These are phyloP conservation scores for Trichoderma harzianum DNA, from an alignment of 2,329 filamentous ascomycete genomes.

Conservation along the genomic window DNA sequence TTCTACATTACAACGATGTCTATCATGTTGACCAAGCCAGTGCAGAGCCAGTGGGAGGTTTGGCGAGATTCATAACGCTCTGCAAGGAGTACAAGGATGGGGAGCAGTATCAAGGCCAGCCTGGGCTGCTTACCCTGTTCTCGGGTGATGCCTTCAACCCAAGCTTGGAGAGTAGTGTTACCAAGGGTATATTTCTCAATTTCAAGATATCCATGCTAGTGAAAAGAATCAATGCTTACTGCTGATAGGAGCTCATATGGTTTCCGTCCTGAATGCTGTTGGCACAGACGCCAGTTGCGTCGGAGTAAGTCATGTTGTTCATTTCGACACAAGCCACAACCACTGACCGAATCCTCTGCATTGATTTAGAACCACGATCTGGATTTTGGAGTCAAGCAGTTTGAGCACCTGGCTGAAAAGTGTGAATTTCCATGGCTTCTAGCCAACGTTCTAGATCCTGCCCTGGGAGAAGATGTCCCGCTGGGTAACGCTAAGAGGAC, in stretches of 20 bases:
- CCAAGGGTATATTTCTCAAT: conserved; percentile 59
- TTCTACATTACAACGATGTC: conserved; percentile 91
- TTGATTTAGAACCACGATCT: conserved; percentile 74
- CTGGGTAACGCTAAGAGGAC: conserved; percentile 75
- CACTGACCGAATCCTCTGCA: neutral
- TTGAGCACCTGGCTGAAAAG: conserved; percentile 66
- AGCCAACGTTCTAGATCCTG: conserved; percentile 83
- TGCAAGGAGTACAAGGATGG: conserved; percentile 70
- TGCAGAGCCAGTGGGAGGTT: conserved; percentile 78
- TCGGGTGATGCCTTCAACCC: conserved; percentile 93
- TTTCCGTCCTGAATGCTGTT: conserved; percentile 74
- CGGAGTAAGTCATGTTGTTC: conserved; percentile 54
- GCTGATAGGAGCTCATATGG: conserved; percentile 72
- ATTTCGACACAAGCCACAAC: neutral
- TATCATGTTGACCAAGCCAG: conserved; percentile 79
- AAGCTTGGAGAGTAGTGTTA: conserved; percentile 81
- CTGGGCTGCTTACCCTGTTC: conserved; percentile 73
- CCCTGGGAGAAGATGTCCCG: conserved; percentile 68
- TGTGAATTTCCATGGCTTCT: conserved; percentile 88
- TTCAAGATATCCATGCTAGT: neutral
- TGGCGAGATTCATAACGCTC: conserved; percentile 75
- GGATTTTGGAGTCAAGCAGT: conserved; percentile 84
- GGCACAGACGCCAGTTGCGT: conserved; percentile 78
- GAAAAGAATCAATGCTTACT: neutral
- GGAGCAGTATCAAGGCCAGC: conserved; percentile 57